These are phyloP conservation scores for Aspergillus sp. DNA, from an alignment of 2,329 filamentous ascomycete genomes.

Conservation along the genomic window DNA sequence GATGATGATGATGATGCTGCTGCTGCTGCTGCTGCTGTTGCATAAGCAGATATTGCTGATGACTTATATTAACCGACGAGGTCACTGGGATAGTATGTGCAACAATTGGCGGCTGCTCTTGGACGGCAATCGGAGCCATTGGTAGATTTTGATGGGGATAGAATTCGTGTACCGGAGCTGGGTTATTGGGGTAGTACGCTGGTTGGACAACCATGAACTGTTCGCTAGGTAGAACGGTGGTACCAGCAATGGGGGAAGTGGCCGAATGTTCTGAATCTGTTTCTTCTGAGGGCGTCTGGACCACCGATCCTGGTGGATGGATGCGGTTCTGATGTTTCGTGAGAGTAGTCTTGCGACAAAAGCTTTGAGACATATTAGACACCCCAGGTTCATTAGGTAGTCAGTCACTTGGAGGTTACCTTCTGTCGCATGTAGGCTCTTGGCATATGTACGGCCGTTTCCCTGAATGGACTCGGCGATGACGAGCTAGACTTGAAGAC, in stretches of 20 bases:
- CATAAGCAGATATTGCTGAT: conserved; percentile 40
- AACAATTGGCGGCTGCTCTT: conserved; percentile 36
- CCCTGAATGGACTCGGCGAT: conserved; percentile 47
- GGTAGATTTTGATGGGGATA: conserved; percentile 41
- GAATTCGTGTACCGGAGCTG: conserved; percentile 42
- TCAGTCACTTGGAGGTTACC: conserved; percentile 27
- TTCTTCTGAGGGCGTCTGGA: conserved; percentile 43
- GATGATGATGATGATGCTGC: too few species aligned
- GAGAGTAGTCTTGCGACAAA: conserved; percentile 47
- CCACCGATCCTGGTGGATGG: conserved; percentile 40
- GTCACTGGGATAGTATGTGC: conserved; percentile 37
- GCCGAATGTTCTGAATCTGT: conserved; percentile 40
- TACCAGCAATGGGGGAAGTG: conserved; percentile 35
- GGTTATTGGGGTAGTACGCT: conserved; percentile 38
- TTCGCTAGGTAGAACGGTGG: conserved; percentile 37
- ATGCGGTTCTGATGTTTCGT: conserved; percentile 47
- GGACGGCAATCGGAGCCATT: conserved; percentile 36
- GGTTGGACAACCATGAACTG: conserved; percentile 44
- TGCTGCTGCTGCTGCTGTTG: conserved; percentile 34
- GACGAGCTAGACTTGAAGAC: conserved; percentile 48
- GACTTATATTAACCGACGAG: conserved; percentile 34
- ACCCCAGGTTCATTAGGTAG: not conserved
- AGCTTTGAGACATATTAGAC: conserved; percentile 30
- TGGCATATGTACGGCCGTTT: conserved; percentile 47
- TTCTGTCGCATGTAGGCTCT: conserved; percentile 45